phyloP scores from a whole-genome alignment of 352 stramenopile species.

The Ochromonadaceae sp. region DNA sequence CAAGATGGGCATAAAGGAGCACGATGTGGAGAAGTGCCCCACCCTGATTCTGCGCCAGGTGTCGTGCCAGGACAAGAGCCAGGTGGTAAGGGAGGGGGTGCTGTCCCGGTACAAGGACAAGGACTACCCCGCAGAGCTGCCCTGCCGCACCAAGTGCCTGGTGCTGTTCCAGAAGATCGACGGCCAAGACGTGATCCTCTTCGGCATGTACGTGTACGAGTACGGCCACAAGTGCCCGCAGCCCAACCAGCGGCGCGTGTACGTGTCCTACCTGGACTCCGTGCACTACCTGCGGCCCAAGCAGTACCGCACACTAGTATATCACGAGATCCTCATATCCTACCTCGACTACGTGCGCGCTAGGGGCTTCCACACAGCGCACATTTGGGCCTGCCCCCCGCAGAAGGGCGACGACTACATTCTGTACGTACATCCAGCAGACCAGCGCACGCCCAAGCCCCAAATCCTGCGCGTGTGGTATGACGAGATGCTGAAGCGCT shows the following conservation, averaged over 20 bases:
- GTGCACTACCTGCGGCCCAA: constrained; percentile 95
- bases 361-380: constrained; percentile 88
- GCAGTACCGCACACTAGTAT: constrained; percentile 92
- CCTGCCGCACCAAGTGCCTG: constrained; percentile 92
- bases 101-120: constrained; percentile 9
- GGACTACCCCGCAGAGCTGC: constrained; percentile 34
- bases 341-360: constrained; percentile 95
- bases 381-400: constrained; percentile 98
- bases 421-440: constrained; percentile 93
- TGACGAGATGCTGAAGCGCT: constrained; percentile 63
- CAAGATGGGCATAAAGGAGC: constrained; percentile 52
- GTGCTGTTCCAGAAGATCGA: constrained; percentile 99
- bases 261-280: constrained; percentile 98
- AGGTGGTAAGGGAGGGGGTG: constrained; percentile 57
- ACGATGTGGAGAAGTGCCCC: constrained; percentile 72
- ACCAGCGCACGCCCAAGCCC: constrained; percentile 96
- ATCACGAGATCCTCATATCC: constrained; percentile 94
- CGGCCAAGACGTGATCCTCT: constrained; percentile 95
- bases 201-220: constrained; percentile 99
- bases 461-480: constrained; percentile 93
- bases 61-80: constrained; percentile 83
- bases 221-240: constrained; percentile 89
- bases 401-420: constrained; percentile 99
- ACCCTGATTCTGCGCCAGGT: constrained; percentile 80
- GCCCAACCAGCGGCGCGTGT: constrained; percentile 80